phyloP scores from a whole-genome alignment of 176 grass and related monocot genomes.

The Avena sativa region DNA sequence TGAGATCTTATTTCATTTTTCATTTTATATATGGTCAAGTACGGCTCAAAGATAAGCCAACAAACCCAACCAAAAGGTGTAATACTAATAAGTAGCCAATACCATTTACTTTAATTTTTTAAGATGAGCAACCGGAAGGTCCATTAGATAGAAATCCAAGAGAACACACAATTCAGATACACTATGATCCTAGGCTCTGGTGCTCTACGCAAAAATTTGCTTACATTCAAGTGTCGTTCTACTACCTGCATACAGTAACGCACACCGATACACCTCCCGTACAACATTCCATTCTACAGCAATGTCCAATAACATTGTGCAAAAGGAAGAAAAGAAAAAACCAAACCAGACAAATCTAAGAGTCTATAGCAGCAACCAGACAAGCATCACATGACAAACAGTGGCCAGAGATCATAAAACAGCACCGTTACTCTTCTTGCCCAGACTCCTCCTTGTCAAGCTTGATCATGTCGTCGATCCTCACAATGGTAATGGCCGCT shows the following conservation, averaged over 20 bases:
- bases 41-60: too few species aligned
- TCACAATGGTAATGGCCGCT: conserved; percentile 92
- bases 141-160: too few species aligned
- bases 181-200: too few species aligned
- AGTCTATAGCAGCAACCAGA: conserved; percentile 1
- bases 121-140: too few species aligned
- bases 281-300: conserved; percentile 15
- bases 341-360: not conserved
- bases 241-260: not conserved
- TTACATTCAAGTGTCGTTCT: not conserved
- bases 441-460: conserved; percentile 78
- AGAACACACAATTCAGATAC: too few species aligned
- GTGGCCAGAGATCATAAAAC: not conserved
- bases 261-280: not conserved
- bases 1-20: too few species aligned
- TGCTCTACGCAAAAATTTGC: not conserved
- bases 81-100: too few species aligned
- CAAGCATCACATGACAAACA: conserved; percentile 10
- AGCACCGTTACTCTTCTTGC: conserved; percentile 43
- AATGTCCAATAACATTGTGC: not conserved
- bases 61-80: too few species aligned
- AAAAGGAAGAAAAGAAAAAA: not conserved
- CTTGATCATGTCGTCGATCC: conserved; percentile 98
- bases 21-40: too few species aligned
- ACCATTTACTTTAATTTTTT: too few species aligned